Percentiles rank a stretch among this genome's conserved stretches.
Conservation (phyloP, 371 early-diverging fungal genomes). For the Batrachochytrium dendrobatidis region DNA sequence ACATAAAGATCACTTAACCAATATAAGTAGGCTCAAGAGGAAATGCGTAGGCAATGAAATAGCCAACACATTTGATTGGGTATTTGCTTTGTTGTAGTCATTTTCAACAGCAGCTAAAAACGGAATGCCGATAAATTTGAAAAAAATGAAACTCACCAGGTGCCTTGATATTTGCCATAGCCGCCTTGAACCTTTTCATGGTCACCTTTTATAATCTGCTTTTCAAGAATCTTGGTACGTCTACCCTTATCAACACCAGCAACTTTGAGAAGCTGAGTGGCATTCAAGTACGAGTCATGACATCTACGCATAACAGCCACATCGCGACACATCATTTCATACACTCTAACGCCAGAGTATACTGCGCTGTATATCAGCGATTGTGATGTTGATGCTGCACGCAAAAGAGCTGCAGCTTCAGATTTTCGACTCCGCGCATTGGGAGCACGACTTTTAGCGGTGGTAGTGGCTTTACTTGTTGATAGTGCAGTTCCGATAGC, state of each 20-base stretch:
- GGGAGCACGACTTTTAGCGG: neutral
- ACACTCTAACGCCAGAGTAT: constrained; percentile 88
- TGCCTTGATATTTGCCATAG: constrained; percentile 71
- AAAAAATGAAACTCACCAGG: constrained; percentile 25
- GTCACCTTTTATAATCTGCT: constrained; percentile 66
- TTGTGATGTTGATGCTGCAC: neutral
- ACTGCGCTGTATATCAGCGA: constrained; percentile 52
- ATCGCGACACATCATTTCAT: constrained; percentile 72
- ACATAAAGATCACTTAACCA: neutral
- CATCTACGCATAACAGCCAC: constrained; percentile 85
- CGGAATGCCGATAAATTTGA: neutral
- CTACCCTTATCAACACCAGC: constrained; percentile 84
- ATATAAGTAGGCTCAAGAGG: neutral
- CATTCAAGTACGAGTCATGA: constrained; percentile 79
- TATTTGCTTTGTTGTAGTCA: neutral
- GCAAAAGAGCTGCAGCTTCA: too few relatives aligned
- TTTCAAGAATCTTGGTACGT: constrained; percentile 82
- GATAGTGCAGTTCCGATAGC: neutral
- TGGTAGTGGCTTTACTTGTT: neutral
- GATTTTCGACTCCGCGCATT: too few relatives aligned
- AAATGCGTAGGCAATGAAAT: neutral
- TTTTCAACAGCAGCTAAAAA: neutral
- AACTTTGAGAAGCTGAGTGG: constrained; percentile 91
- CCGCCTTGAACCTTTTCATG: constrained; percentile 94
- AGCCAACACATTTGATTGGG: neutral